These are phyloP conservation scores for Dothistroma pini DNA, from an alignment of 2,329 filamentous ascomycete species.

Conservation along the genomic window DNA sequence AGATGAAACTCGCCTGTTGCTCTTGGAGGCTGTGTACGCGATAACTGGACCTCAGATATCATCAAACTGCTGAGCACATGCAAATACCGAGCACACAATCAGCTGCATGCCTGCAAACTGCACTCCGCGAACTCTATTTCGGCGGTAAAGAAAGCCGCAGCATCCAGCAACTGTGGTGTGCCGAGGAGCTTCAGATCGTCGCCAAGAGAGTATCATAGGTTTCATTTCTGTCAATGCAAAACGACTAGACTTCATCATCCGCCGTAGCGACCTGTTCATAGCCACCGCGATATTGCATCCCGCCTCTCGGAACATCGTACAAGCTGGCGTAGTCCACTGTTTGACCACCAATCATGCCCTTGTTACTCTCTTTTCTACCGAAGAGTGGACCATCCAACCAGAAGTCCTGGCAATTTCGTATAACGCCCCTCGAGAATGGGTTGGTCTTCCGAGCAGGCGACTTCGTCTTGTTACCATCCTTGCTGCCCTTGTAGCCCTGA, in stretches of 20 bases:
- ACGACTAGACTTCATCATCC: slow-evolving; percentile 37
- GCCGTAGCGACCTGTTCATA: slow-evolving; percentile 60
- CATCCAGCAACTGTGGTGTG: background rate
- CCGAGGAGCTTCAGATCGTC: background rate
- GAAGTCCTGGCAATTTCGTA: slow-evolving; percentile 94
- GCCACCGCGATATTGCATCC: slow-evolving; percentile 56
- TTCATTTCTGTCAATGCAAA: background rate
- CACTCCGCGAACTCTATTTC: slow-evolving; percentile 3
- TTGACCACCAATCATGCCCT: slow-evolving; percentile 72
- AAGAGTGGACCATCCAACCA: slow-evolving; percentile 87
- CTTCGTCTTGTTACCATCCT: slow-evolving; percentile 43
- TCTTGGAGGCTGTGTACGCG: background rate
- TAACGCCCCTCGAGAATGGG: slow-evolving; percentile 75
- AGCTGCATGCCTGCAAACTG: background rate
- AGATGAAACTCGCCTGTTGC: too few species aligned
- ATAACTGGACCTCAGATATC: background rate
- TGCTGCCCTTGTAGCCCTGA: slow-evolving; percentile 60
- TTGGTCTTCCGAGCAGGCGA: slow-evolving; percentile 54
- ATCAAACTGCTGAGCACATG: background rate
- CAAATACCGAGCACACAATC: background rate
- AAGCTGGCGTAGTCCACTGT: slow-evolving; percentile 81
- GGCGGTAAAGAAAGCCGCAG: background rate
- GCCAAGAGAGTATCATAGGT: background rate
- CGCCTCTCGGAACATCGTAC: slow-evolving; percentile 75
- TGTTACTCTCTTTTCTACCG: slow-evolving; percentile 70